Percentiles rank a stretch among this genome's conserved stretches.
Evolutionary conservation across 2,329 filamentous ascomycete species (phyloP).

Genomic region (Calonectria montana): DNA sequence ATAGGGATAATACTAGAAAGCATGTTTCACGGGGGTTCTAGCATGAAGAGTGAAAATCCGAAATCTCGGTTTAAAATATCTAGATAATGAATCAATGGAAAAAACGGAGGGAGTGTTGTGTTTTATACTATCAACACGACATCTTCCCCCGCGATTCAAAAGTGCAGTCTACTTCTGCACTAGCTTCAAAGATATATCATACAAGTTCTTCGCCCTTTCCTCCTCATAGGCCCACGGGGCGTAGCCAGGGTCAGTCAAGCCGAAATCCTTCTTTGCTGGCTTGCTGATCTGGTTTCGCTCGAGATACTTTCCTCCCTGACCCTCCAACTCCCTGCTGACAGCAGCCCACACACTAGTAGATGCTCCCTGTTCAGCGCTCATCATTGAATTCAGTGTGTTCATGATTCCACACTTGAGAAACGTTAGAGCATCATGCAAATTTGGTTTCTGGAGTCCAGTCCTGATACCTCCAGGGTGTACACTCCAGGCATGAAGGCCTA

Average conservation of each 20-base stretch:
- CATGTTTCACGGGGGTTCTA: no score
- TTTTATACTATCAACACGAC: not conserved
- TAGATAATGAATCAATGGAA: not conserved
- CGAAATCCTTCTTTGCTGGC: not conserved
- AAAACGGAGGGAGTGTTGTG: no score
- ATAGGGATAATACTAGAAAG: no score
- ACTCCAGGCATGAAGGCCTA: slow-evolving; percentile 54
- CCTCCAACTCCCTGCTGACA: slow-evolving; percentile 29
- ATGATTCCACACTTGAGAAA: not conserved
- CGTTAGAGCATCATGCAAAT: not conserved
- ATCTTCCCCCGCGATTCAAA: no score
- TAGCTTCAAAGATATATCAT: not conserved
- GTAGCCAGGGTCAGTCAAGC: not conserved
- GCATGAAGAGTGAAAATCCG: no score
- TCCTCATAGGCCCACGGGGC: slow-evolving; percentile 1
- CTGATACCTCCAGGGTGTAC: slow-evolving; percentile 60
- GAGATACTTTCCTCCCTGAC: slow-evolving; percentile 30
- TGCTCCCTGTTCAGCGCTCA: slow-evolving; percentile 32
- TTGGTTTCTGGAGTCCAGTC: slow-evolving; percentile 24
- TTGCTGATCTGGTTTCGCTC: slow-evolving; percentile 4
- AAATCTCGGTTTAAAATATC: no score
- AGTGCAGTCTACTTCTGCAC: not conserved
- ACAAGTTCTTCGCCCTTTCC: not conserved
- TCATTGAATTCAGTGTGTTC: slow-evolving; percentile 18
- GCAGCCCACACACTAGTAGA: slow-evolving; percentile 37